Conservation (phyloP, 768 basidiomycete genomes). For the Tremella mesenterica region DNA sequence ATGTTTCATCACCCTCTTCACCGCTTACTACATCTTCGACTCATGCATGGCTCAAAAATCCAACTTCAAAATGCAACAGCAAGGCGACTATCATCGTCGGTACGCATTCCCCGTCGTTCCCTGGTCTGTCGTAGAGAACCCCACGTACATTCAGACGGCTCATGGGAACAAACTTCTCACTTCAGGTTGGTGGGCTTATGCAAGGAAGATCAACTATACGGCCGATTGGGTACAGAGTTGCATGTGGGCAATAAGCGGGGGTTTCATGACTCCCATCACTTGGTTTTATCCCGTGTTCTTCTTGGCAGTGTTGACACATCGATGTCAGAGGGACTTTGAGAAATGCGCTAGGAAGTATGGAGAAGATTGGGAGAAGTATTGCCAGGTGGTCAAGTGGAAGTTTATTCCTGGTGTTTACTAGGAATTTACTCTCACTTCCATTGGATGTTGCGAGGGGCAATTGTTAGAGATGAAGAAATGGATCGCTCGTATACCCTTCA, state of each 20-base stretch:
- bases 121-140: conserved; percentile 69
- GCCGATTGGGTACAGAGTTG: conserved; percentile 84
- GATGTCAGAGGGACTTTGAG: conserved; percentile 89
- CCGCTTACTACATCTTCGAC: conserved; percentile 87
- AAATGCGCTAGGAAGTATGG: conserved; percentile 86
- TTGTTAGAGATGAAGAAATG: too few relatives aligned
- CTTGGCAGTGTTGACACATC: conserved; percentile 80
- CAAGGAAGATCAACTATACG: conserved; percentile 95
- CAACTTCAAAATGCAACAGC: conserved; percentile 90
- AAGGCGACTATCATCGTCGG: conserved; percentile 74
- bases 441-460: too few relatives aligned
- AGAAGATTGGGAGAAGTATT: conserved; percentile 89
- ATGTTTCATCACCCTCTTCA: conserved; percentile 66
- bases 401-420: conserved; percentile 84
- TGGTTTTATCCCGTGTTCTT: conserved; percentile 94
- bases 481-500: too few relatives aligned
- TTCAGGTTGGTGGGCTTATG: conserved; percentile 88
- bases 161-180: conserved; percentile 90
- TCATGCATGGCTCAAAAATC: conserved; percentile 94
- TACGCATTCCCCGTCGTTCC: conserved; percentile 92
- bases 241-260: conserved; percentile 89
- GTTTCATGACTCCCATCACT: conserved; percentile 83
- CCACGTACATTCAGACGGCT: conserved; percentile 81
- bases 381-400: conserved; percentile 74
- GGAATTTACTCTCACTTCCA: too few relatives aligned